These are phyloP conservation scores for Azolla pinnata DNA, from an alignment of 75 land plant species.

Conservation along the genomic window DNA sequence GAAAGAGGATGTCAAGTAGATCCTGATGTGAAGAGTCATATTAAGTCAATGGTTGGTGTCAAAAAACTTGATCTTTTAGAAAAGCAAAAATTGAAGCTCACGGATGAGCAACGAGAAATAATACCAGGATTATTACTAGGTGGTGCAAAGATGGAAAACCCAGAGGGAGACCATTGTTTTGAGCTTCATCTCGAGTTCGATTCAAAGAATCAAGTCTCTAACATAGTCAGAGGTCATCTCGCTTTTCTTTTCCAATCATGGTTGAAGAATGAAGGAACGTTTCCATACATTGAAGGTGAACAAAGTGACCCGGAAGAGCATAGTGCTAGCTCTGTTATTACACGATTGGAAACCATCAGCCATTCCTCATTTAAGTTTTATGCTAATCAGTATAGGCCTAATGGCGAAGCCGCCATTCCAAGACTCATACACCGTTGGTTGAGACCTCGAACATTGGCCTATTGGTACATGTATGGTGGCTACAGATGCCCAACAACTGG, in stretches of 20 bases:
- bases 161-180: conserved; percentile 43
- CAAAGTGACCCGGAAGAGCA: background rate
- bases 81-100: conserved; percentile 43
- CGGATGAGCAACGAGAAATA: conserved; percentile 64
- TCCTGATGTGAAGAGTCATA: conserved; percentile 24
- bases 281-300: background rate
- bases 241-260: conserved; percentile 1
- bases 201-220: conserved; percentile 19
- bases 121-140: conserved; percentile 68
- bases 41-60: conserved; percentile 29
- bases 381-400: conserved; percentile 76
- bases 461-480: conserved; percentile 98
- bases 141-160: conserved; percentile 48
- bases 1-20: conserved; percentile 50
- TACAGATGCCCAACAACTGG: conserved; percentile 40
- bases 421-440: conserved; percentile 82
- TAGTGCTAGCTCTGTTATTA: background rate
- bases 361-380: conserved; percentile 67
- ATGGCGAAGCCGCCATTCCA: conserved; percentile 47
- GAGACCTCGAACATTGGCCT: conserved; percentile 70
- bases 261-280: background rate
- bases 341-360: conserved; percentile 44
- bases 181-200: conserved; percentile 52
- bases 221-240: conserved; percentile 44
- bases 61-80: conserved; percentile 30